Conservation (phyloP, 2,329 filamentous ascomycete species). For the Venturia nashicola region DNA sequence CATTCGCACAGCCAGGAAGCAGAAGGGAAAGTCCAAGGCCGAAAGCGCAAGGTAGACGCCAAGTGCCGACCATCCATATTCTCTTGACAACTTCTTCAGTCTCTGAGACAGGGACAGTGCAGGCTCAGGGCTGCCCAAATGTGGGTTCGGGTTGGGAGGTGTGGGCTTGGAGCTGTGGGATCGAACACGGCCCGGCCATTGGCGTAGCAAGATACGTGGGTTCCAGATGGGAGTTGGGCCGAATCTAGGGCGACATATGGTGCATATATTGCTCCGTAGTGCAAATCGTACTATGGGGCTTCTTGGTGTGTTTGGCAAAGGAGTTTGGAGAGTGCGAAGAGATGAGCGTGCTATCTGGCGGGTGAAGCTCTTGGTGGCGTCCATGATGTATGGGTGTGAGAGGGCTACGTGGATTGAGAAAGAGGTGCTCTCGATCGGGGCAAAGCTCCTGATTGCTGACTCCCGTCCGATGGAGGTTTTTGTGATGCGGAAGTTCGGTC, state of each 20-base stretch:
- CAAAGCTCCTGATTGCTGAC: neutral
- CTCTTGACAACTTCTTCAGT: slow-evolving; percentile 71
- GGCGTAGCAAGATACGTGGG: neutral
- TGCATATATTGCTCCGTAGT: neutral
- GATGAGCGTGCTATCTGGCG: neutral
- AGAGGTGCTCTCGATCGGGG: neutral
- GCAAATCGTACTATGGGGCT: neutral
- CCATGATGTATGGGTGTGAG: neutral
- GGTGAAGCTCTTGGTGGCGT: neutral
- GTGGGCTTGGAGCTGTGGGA: slow-evolving; percentile 1
- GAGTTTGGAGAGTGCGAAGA: neutral
- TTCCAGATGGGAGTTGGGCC: neutral
- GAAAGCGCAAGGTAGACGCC: slow-evolving; percentile 82
- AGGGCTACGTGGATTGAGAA: neutral
- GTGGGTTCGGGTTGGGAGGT: slow-evolving; percentile 24
- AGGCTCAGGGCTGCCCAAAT: slow-evolving; percentile 27
- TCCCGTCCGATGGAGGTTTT: neutral
- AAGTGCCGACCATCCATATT: slow-evolving; percentile 88
- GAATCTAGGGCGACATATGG: neutral
- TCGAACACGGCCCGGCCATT: neutral
- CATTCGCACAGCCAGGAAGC: slow-evolving; percentile 73
- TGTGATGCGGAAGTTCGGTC: no score
- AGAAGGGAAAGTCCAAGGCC: slow-evolving; percentile 86
- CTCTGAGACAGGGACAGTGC: slow-evolving; percentile 51
- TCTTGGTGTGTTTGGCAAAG: neutral